Base-by-base conservation (phyloP, 441 rosid species). In the Bocquillonia castaneifolia region DNA sequence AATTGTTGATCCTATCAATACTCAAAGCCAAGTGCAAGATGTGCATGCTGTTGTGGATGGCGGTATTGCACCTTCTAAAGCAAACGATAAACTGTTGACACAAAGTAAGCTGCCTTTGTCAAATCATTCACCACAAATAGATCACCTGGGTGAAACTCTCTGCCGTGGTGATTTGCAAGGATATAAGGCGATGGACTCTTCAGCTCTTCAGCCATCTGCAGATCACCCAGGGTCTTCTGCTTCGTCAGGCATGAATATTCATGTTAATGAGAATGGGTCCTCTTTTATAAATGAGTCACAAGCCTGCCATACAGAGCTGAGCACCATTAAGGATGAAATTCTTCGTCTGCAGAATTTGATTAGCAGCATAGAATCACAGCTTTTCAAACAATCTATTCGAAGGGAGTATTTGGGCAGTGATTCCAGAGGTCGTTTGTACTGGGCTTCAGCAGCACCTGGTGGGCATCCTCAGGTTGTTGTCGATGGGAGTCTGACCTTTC, bases 341-440 rank as follows among this genome's bases (percentile, higher is more conserved):
- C 75, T 78, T 57, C 75, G 73, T 66, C 66, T 86, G 76, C 86
- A 95, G 82, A 83, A 82, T 68, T 82, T 84, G 68, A 86, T 95
- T 67, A 74, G 72, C 72, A 78, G 78, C 72, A 67, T 80, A 63
- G 92, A 88, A 65, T 81, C 79, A 26, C 93, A 90, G 87, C 83
- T 92, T 66, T 74, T 74, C 45, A 90, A 80, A 76, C 82, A 82
- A 70, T 83, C 96, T 64, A 63, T 88, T 59, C 90, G 98, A 39
- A 84, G 83, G 79, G 95, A 95, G 66, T 88, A 86, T 82, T 76
- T 92, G 86, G 99, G 99, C n/a, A 74, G 74, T 64, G 99, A 95
- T 85, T 85, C 92, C 70, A 64, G 79, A 69, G 90, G 95, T 74
- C 92, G 89, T 62, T 72, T 92, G 70, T 95, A 95, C 77, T 95